Evolutionary conservation across 176 grass and related monocot genomes (phyloP).

Genomic region (Musa acuminata): DNA sequence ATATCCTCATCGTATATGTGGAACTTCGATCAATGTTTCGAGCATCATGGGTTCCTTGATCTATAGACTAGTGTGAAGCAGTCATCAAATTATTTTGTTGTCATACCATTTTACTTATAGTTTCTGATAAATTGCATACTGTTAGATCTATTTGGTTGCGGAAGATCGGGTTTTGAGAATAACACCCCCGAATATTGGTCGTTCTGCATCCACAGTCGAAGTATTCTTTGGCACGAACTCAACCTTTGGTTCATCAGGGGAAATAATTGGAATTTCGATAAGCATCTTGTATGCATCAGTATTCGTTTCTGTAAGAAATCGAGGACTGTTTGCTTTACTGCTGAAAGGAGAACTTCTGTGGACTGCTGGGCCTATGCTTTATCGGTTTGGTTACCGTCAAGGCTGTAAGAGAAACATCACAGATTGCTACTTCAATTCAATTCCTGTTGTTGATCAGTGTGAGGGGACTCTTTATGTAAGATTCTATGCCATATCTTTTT

Average conservation of each 20-base stretch:
- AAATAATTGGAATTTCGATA: conserved; percentile 53
- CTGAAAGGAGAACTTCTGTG: conserved; percentile 39
- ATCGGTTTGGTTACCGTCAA: conserved; percentile 27
- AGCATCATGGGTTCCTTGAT: background rate
- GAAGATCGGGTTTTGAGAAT: conserved; percentile 56
- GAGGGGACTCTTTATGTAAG: conserved; percentile 73
- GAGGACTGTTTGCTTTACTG: conserved; percentile 50
- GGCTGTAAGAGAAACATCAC: conserved; percentile 44
- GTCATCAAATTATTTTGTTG: background rate
- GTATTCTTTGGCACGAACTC: conserved; percentile 48
- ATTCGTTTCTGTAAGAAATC: conserved; percentile 54
- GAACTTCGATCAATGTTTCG: too few relatives aligned
- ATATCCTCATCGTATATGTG: too few relatives aligned
- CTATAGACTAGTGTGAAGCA: background rate
- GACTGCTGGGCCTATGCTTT: conserved; percentile 45
- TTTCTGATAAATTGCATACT: background rate
- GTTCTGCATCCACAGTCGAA: conserved; percentile 23
- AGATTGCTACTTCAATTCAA: conserved; percentile 66
- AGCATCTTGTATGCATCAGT: conserved; percentile 33
- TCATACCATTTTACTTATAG: background rate
- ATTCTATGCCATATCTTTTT: conserved; percentile 9
- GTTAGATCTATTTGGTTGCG: conserved; percentile 72
- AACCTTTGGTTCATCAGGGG: conserved; percentile 28
- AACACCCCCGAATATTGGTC: conserved; percentile 28
- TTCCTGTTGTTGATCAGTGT: conserved; percentile 51